Conservation (phyloP, 257 asterid species). For the Solanum piurae region DNA sequence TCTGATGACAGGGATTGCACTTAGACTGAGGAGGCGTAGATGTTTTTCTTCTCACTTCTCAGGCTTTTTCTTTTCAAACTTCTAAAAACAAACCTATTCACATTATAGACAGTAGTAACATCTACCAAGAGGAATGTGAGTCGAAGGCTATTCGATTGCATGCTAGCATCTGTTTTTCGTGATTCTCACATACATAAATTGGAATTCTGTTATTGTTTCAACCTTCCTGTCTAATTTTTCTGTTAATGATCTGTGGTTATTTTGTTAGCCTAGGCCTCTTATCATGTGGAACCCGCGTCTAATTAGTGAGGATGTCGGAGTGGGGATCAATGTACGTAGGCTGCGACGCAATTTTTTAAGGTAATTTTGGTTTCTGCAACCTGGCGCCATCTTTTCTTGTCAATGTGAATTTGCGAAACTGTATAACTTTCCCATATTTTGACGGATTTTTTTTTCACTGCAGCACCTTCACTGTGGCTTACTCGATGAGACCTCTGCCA, state of each 20-base stretch:
- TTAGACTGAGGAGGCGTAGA: background rate
- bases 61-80: background rate
- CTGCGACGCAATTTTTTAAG: constrained; percentile 64
- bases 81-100: background rate
- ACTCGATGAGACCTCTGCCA: constrained; percentile 87
- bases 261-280: constrained; percentile 94
- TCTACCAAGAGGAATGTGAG: too few relatives aligned
- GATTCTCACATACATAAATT: too few relatives aligned
- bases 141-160: too few relatives aligned
- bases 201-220: too few relatives aligned
- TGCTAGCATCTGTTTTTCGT: too few relatives aligned
- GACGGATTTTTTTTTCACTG: background rate
- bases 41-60: background rate
- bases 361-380: constrained; percentile 20
- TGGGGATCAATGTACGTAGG: constrained; percentile 80
- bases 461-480: constrained; percentile 73
- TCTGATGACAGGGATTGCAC: background rate
- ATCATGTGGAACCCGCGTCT: constrained; percentile 99
- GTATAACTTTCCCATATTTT: background rate
- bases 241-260: constrained; percentile 19
- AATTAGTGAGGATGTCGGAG: constrained; percentile 93
- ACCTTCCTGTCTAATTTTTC: background rate
- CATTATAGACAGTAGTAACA: background rate
- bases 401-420: background rate
- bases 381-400: background rate